These are phyloP conservation scores for Vanderwaltozyma verrucispora DNA, from an alignment of 805 yeast species.

Conservation along the genomic window DNA sequence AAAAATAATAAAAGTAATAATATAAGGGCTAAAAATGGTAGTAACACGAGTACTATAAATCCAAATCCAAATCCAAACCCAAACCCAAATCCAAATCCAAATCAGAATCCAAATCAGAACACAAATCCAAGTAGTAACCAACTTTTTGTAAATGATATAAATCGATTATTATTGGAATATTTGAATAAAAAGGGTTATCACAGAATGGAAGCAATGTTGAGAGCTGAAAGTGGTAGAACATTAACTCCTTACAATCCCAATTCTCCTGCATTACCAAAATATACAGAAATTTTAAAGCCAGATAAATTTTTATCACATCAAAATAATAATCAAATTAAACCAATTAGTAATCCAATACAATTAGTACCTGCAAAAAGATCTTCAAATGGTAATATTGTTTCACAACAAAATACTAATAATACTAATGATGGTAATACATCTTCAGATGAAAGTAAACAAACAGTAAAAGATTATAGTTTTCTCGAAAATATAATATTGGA, in stretches of 20 bases:
- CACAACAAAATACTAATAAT: slow-evolving; percentile 1
- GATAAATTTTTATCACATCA: slow-evolving; percentile 2
- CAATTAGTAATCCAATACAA: slow-evolving; percentile 24
- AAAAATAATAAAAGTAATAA: neutral
- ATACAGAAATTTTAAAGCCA: slow-evolving; percentile 18
- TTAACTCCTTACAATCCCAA: slow-evolving; percentile 40
- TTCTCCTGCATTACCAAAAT: slow-evolving; percentile 38
- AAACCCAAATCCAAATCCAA: neutral
- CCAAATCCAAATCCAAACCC: neutral
- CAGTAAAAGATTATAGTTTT: no score
- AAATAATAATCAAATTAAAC: slow-evolving; percentile 13
- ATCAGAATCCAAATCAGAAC: neutral
- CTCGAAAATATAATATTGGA: neutral
- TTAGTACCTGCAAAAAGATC: slow-evolving; percentile 23
- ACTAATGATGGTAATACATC: neutral
- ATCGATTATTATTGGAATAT: slow-evolving; percentile 85
- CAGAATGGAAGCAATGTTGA: slow-evolving; percentile 84
- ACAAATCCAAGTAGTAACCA: slow-evolving; percentile 20
- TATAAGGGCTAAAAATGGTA: no score
- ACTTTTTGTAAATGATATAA: slow-evolving; percentile 67
- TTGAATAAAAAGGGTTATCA: slow-evolving; percentile 88
- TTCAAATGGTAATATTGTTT: slow-evolving; percentile 16
- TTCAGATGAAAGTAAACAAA: neutral
- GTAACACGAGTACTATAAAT: no score
- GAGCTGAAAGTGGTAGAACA: slow-evolving; percentile 70